Conservation (phyloP, 768 basidiomycete genomes). For the Boletus eberwhitei region DNA sequence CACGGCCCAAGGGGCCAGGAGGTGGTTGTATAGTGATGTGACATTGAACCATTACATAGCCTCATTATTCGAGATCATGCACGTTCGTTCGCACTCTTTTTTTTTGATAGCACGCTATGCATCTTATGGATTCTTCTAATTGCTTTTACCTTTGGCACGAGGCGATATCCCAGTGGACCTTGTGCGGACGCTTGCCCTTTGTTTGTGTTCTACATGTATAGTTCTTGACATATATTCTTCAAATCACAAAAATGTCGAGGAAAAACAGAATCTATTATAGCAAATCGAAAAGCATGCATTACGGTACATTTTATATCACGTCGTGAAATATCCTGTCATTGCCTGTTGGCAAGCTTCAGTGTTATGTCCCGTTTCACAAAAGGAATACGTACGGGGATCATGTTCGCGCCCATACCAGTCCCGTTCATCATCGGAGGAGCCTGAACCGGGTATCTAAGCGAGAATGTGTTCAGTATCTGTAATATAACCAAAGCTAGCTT, state of each 20-base stretch:
- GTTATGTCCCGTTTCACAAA: not conserved
- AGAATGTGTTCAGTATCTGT: conserved; percentile 3
- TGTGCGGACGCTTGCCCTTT: not conserved
- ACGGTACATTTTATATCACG: conserved; percentile 22
- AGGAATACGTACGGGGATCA: conserved; percentile 54
- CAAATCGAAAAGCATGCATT: conserved; percentile 20
- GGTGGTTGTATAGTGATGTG: conserved; percentile 60
- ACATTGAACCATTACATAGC: conserved; percentile 13
- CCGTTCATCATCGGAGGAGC: conserved; percentile 61
- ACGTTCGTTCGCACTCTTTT: conserved; percentile 1
- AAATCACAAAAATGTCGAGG: not conserved
- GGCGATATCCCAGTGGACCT: not conserved
- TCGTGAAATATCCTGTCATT: conserved; percentile 59
- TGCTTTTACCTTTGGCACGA: conserved; percentile 2
- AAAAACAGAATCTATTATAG: conserved; percentile 24
- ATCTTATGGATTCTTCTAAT: conserved; percentile 24
- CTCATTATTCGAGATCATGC: not conserved
- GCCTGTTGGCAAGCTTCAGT: conserved; percentile 33
- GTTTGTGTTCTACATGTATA: conserved; percentile 6
- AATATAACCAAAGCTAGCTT: not conserved
- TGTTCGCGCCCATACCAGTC: conserved; percentile 41
- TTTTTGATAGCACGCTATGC: conserved; percentile 9
- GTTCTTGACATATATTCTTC: conserved; percentile 9
- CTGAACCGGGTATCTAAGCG: conserved; percentile 55
- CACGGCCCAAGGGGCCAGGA: conserved; percentile 64